These are phyloP conservation scores for Phytophthora rubi DNA, from an alignment of 352 stramenopile species.

Conservation along the genomic window DNA sequence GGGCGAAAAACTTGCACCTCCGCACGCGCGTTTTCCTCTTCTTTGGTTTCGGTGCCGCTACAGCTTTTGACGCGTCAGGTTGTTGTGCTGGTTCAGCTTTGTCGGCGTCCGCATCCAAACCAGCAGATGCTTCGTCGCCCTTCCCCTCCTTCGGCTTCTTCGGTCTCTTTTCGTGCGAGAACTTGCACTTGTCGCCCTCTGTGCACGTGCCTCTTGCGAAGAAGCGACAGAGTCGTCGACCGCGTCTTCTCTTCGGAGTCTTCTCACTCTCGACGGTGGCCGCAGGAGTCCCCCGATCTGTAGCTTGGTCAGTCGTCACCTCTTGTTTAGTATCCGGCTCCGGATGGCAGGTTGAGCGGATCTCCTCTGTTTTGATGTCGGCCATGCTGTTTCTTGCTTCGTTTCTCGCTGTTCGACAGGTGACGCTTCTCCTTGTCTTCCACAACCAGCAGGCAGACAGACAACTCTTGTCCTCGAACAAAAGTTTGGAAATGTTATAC, in stretches of 20 bases:
- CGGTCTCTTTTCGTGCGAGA: slow-evolving; percentile 37
- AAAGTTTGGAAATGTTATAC: background rate
- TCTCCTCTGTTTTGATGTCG: background rate
- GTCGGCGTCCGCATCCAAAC: background rate
- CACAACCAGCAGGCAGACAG: too few relatives aligned
- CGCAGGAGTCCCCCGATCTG: background rate
- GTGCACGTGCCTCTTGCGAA: slow-evolving; percentile 57
- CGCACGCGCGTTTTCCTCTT: slow-evolving; percentile 26
- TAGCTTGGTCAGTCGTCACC: background rate
- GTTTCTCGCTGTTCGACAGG: background rate
- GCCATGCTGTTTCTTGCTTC: background rate
- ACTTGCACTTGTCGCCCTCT: slow-evolving; percentile 56
- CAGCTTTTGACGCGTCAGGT: background rate
- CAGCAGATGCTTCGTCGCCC: slow-evolving; percentile 1
- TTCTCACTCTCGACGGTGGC: background rate
- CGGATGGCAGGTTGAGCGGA: too few relatives aligned
- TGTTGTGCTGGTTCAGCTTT: slow-evolving; percentile 6
- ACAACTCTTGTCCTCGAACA: background rate
- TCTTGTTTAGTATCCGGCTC: background rate
- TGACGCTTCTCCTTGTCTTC: background rate
- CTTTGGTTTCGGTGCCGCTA: slow-evolving; percentile 7
- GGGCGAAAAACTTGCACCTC: slow-evolving; percentile 57
- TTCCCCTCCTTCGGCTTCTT: slow-evolving; percentile 22
- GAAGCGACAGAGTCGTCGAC: slow-evolving; percentile 45
- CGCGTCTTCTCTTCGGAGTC: slow-evolving; percentile 18